Base-by-base conservation (phyloP, 257 asterid genomes). In the Fraxinus cuspidata region DNA sequence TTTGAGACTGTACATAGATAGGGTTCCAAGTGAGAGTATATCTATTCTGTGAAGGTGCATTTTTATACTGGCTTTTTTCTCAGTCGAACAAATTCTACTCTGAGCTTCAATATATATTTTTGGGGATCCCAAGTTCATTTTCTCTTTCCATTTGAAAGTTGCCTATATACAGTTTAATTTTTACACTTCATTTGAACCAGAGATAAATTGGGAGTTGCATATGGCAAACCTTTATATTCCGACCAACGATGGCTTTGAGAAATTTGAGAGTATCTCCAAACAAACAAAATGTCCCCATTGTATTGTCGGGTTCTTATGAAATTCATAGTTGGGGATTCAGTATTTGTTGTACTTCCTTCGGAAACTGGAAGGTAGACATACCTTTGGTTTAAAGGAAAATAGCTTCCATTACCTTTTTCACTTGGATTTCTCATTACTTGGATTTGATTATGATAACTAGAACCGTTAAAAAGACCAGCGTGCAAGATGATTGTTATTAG, bases 1-100 rank as follows among this genome's bases (percentile, higher is more conserved):
- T 42, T 77, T 76, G 83, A 82, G 16, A 85, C 78, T 83, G 92
- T 86, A 85, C 72, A 60, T 60, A 8, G 32, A 60, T 60, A 60
- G 31, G 67, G 16, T 60, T 60, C 31, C 67, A 8, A 60, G 18
- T 60, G 67, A 58, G 15, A 23, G 4, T 19, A 60, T 23, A 60
- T 13, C 31, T 60, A 10, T 23, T n/a, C 31, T 7, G 67, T 60
- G 8, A 60, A 60, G 67, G 31, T 2, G 31, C 31, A 60, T 18
- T 60, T 23, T 1, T 5, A 9, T 60, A 12, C 67, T 5, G 19
- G 4, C 67, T 7, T 60, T 21, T 60, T 60, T 7, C 13, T 21
- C 0, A 2, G 28, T 23, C 0, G 13, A n/a, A 23, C 15, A 7
- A 60, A 60, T n/a, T 60, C 19, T 60, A 60, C 32, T 60, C 4